Base-by-base conservation (phyloP, 768 basidiomycete species). In the Trametes gibbosa region DNA sequence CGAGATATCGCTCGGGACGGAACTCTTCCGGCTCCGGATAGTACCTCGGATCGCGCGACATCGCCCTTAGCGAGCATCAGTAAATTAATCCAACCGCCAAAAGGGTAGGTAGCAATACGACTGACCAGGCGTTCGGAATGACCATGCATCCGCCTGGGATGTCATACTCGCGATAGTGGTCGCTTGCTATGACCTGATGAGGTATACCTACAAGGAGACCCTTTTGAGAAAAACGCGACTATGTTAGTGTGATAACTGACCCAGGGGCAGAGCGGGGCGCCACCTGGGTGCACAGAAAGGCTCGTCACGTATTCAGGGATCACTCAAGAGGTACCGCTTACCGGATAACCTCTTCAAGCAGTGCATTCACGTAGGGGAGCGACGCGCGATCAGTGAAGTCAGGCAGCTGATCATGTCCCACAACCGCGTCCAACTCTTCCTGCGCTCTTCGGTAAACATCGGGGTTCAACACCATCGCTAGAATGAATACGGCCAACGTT, bases 21-120 rank as follows among this genome's bases (percentile, higher is more conserved):
- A 84, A 84, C 37, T 56, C 65, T 9, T 77, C 71, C 17, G 83
- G 79, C 25, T 81, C 66, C 12, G 75, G 66, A 63, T 78, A 84
- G 6, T 53, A 16, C 0, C 41, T 40, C 14, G 51, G 16, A 45
- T 69, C 62, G 21, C 65, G 66, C 21, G 65, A 57, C 42, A 73
- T 69, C 6, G 52, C 71, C 71, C 69, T 68, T 25, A 2, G 9
- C 46, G 39, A 14, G 12, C 13, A 27, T 21, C 8, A 14, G 21
- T 23, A 25, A 16, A 16, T 46, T 7, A 46, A 23, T 6, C 24
- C 24, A 23, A 5, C 1, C 13, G 13, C 49, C 9, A 41, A n/a
- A 12, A 21, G 19, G 21, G 46, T n/a, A 5, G 65, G 29, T 32
- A 32, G 4, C 5, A 10, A 32, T 32, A 10, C 29, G 50, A 23